Evolutionary conservation across 148 eudicot genomes (phyloP).

Genomic region (Salicornia ramosissima): DNA sequence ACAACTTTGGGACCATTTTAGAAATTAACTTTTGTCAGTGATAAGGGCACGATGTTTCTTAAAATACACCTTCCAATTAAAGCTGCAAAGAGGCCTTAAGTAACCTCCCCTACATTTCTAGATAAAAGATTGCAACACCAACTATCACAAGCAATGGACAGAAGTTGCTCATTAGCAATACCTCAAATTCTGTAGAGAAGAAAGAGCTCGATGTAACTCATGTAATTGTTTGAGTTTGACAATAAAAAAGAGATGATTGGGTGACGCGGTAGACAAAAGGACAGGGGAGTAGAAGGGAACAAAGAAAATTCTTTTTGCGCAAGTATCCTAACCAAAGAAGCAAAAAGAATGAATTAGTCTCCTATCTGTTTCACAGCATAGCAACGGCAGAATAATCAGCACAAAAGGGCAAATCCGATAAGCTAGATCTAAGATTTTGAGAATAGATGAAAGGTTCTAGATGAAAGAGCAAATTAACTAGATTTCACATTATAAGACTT

Average conservation of each 20-base stretch:
- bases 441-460: not conserved
- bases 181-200: not conserved
- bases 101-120: not conserved
- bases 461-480: not conserved
- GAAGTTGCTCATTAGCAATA: not conserved
- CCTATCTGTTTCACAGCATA: not conserved
- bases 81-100: slow-evolving; percentile 9
- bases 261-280: not conserved
- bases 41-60: not conserved
- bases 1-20: not conserved
- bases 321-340: not conserved
- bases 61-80: not conserved
- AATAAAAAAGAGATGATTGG: not conserved
- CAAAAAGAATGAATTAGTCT: not conserved
- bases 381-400: not conserved
- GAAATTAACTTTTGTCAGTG: not conserved
- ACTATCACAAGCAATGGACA: not conserved
- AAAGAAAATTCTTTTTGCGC: slow-evolving; percentile 6
- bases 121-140: not conserved
- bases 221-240: not conserved
- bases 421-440: not conserved
- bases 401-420: not conserved
- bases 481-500: not conserved
- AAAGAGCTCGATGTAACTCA: too few species aligned
- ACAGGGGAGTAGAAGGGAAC: slow-evolving; percentile 1